A percentile compares a stretch with the other conserved stretches of the same genome.
Conservation (phyloP, 768 basidiomycete genomes). For the Amanita rubescens region DNA sequence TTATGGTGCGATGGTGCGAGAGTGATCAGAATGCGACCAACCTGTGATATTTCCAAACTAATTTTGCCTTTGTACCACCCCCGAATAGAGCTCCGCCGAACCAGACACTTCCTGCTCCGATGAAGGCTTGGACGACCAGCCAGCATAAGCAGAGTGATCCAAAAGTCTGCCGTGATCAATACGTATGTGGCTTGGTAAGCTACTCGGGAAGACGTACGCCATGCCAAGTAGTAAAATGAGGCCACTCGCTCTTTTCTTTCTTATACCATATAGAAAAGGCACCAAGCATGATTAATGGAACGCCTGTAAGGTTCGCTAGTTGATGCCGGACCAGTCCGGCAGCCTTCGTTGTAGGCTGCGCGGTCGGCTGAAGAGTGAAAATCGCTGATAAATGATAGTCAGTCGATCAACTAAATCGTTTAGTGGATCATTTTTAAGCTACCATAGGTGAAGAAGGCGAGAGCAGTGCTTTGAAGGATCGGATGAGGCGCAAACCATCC, state of each 20-base stretch:
- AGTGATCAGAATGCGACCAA: conserved; percentile 19
- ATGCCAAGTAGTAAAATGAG: conserved; percentile 73
- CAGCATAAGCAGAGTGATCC: conserved; percentile 58
- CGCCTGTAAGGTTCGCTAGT: conserved; percentile 42
- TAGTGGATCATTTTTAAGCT: background rate
- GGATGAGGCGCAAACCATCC: conserved; percentile 70
- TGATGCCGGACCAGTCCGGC: conserved; percentile 69
- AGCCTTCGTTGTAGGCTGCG: conserved; percentile 54
- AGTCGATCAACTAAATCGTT: background rate
- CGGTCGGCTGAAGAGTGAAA: conserved; percentile 68
- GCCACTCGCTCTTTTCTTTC: conserved; percentile 41
- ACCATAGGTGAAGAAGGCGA: conserved; percentile 60
- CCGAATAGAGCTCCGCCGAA: conserved; percentile 62
- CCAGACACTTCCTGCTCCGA: conserved; percentile 80
- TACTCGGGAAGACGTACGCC: conserved; percentile 36
- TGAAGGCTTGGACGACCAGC: conserved; percentile 49
- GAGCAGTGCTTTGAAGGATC: conserved; percentile 47
- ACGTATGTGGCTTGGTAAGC: background rate
- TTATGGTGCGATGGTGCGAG: background rate
- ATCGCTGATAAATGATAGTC: conserved; percentile 40
- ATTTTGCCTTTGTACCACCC: conserved; percentile 63
- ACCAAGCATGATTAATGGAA: conserved; percentile 54
- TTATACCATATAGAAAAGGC: conserved; percentile 54
- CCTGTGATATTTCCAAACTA: conserved; percentile 83
- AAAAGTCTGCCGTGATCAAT: conserved; percentile 36